Evolutionary conservation across 495 filamentous ascomycete species (phyloP).

Genomic region (Thermothielavioides terrestris): DNA sequence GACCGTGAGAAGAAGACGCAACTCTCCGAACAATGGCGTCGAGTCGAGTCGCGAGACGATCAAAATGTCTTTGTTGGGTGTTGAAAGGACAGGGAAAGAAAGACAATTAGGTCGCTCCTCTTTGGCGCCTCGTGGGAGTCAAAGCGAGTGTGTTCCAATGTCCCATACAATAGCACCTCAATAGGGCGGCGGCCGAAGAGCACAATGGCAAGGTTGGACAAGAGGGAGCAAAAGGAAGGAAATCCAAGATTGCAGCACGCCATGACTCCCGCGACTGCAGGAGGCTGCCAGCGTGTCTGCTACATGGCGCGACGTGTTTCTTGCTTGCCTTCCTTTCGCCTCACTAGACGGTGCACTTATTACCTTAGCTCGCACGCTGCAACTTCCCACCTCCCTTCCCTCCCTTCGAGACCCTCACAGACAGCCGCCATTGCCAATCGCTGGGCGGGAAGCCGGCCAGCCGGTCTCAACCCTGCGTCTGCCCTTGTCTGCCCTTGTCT

Average conservation of each 20-base stretch:
- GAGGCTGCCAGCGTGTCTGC: conserved; percentile 3
- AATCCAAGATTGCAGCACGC: neutral
- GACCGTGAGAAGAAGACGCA: neutral
- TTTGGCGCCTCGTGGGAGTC: neutral
- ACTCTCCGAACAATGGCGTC: neutral
- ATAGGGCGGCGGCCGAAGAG: neutral
- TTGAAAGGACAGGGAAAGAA: conserved; percentile 6
- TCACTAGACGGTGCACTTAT: too few species aligned
- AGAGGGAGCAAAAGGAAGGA: neutral
- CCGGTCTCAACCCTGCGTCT: conserved; percentile 4
- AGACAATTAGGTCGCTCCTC: conserved; percentile 5
- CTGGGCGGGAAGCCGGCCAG: conserved; percentile 13
- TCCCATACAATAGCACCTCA: conserved; percentile 12
- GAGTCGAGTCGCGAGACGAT: neutral
- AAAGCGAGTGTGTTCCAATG: conserved; percentile 6
- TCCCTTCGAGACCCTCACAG: neutral
- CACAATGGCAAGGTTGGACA: neutral
- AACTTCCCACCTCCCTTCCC: neutral
- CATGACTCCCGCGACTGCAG: neutral
- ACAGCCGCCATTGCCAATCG: conserved; percentile 7
- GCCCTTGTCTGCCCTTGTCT: conserved; percentile 15
- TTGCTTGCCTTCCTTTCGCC: neutral
- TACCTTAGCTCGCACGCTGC: neutral
- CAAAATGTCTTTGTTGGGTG: neutral
- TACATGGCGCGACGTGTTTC: neutral